Base-by-base conservation (phyloP, 2,329 filamentous ascomycete species). In the Ilyonectria robusta region DNA sequence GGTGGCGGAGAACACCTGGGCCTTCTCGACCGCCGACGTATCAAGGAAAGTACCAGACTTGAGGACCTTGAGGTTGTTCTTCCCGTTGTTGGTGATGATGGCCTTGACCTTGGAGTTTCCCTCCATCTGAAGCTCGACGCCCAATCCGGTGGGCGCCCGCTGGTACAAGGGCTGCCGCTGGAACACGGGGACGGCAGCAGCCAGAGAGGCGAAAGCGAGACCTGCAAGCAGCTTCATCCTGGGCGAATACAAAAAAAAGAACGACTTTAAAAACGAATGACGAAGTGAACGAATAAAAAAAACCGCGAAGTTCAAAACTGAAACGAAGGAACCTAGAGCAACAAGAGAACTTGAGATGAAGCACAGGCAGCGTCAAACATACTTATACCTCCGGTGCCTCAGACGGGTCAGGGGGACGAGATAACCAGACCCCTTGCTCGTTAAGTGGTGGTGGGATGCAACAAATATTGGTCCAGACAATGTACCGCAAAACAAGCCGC, bases 91-190 rank as follows among this genome's bases (percentile, higher is more conserved):
- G 70, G 84, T 87, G 66, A 89, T 80, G 51, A 80, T 78, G 33
- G 86, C 85, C 79, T 86, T 87, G 70, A 89, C 81, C 60, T 80
- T 81, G n/a, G 85, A 84, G 79, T 88, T 88, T 65, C 83, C 84
- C 23, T 82, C 76, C 71, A 84, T 79, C 76, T 85, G 78, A 62
- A 88, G 81, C 74, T 84, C 78, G 66, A 85, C 82, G 21, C 83
- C 78, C 56, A 85, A 76, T 60, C 83, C 81, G 3, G 68, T 80
- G 74, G 74, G 81, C 74, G 73, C 84, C 75, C 79, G 82, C 67
- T 71, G 67, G 6, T 68, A 64, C 58, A 64, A 59, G 4, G 26
- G 26, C 5, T 26, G 26, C 26, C 26, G 26, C 26, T 26, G 26
- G 26, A 26, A 26, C 37, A 75, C 62, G 51, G 74, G 74, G 54